phyloP scores from a whole-genome alignment of 176 grass and related monocot species.

The Aegilops umbellulata region DNA sequence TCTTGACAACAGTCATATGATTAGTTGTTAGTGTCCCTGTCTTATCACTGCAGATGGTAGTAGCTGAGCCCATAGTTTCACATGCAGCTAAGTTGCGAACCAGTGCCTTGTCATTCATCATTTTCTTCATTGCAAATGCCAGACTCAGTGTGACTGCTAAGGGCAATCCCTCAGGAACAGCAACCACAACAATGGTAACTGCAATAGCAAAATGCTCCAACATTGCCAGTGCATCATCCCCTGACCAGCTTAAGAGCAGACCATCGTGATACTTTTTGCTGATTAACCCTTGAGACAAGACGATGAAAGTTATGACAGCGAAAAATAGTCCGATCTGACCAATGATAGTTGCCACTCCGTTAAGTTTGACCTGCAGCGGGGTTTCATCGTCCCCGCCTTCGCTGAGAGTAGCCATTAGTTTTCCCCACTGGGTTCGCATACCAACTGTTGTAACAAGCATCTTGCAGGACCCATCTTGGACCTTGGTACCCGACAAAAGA shows the following conservation, averaged over 20 bases:
- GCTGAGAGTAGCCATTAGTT: constrained; percentile 90
- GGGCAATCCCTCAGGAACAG: constrained; percentile 95
- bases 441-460: constrained; percentile 95
- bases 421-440: constrained; percentile 96
- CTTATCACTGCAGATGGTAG: constrained; percentile 97
- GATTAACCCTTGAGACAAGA: constrained; percentile 70
- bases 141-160: constrained; percentile 95
- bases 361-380: constrained; percentile 85
- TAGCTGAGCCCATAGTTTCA: constrained; percentile 98
- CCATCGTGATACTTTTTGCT: constrained; percentile 50
- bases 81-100: constrained; percentile 92
- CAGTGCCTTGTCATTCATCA: constrained; percentile 99
- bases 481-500: constrained; percentile 90
- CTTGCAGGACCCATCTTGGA: constrained; percentile 89
- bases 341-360: constrained; percentile 75
- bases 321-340: constrained; percentile 91
- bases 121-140: constrained; percentile 99
- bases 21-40: constrained; percentile 95
- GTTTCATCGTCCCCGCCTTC: constrained; percentile 99
- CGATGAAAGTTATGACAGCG: constrained; percentile 94
- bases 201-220: constrained; percentile 95
- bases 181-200: constrained; percentile 96
- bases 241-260: constrained; percentile 66
- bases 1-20: constrained; percentile 95
- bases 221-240: constrained; percentile 76